Percentiles rank a stretch among this genome's conserved stretches.
phyloP scores from a whole-genome alignment of 805 yeast genomes.

The Jamesozyma lodderae region DNA sequence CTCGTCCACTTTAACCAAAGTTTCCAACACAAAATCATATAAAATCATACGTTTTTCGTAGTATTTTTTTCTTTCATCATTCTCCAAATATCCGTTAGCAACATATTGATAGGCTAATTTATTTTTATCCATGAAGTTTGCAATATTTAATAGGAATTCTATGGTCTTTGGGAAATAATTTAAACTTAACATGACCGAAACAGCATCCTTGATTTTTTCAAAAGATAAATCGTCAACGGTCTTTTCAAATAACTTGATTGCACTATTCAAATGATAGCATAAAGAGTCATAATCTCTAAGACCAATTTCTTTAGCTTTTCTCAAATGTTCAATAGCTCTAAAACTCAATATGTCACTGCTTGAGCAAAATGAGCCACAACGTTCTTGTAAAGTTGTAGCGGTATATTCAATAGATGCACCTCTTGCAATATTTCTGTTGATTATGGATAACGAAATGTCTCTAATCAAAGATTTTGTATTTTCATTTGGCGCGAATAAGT shows the following conservation, averaged over 20 bases:
- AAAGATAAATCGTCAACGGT: slow-evolving; percentile 69
- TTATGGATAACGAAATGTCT: slow-evolving; percentile 80
- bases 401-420: slow-evolving; percentile 92
- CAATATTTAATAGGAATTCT: slow-evolving; percentile 68
- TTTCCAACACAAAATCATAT: slow-evolving; percentile 66
- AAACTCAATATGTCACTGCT: slow-evolving; percentile 88
- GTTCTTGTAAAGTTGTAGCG: slow-evolving; percentile 78
- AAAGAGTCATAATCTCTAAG: slow-evolving; percentile 61
- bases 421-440: slow-evolving; percentile 75
- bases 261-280: slow-evolving; percentile 57
- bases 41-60: slow-evolving; percentile 48
- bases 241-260: slow-evolving; percentile 67
- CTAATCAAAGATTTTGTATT: slow-evolving; percentile 52
- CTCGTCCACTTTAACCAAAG: slow-evolving; percentile 63
- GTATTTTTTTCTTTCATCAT: slow-evolving; percentile 43
- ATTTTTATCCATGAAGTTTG: slow-evolving; percentile 56
- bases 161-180: slow-evolving; percentile 81
- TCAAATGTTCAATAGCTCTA: slow-evolving; percentile 86
- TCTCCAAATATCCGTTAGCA: slow-evolving; percentile 40
- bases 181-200: slow-evolving; percentile 65
- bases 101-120: slow-evolving; percentile 50
- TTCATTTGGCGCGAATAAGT: slow-evolving; percentile 64
- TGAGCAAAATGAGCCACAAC: slow-evolving; percentile 92
- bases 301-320: slow-evolving; percentile 74
- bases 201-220: slow-evolving; percentile 75